These are phyloP conservation scores for Nicotiana paniculata DNA, from an alignment of 257 asterid species.

Conservation along the genomic window DNA sequence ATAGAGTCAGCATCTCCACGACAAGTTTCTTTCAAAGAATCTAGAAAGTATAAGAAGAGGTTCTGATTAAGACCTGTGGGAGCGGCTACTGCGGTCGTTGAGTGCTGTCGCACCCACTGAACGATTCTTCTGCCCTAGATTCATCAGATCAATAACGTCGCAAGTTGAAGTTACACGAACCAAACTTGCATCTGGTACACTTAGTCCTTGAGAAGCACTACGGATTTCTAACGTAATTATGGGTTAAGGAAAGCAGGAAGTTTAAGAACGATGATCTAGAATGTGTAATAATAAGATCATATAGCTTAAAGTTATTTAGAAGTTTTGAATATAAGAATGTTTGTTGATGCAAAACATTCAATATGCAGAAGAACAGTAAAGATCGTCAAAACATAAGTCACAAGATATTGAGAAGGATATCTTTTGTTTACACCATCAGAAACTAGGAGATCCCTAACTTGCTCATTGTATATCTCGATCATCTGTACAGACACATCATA, in stretches of 20 bases:
- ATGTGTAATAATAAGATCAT: background rate
- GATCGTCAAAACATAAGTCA: background rate
- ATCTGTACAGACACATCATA: slow-evolving; percentile 91
- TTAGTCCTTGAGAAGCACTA: slow-evolving; percentile 85
- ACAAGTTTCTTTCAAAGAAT: background rate
- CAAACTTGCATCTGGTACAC: slow-evolving; percentile 84
- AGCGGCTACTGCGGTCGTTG: slow-evolving; percentile 83
- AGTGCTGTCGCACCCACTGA: slow-evolving; percentile 93
- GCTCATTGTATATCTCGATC: slow-evolving; percentile 97
- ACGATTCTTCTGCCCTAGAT: slow-evolving; percentile 67
- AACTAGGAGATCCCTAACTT: slow-evolving; percentile 85
- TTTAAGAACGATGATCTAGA: background rate
- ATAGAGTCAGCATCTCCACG: slow-evolving; percentile 6
- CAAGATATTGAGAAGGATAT: slow-evolving; percentile 55
- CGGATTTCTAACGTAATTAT: slow-evolving; percentile 76
- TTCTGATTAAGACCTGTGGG: slow-evolving; percentile 59
- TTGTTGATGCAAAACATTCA: background rate
- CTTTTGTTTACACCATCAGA: slow-evolving; percentile 75
- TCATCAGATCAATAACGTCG: slow-evolving; percentile 92
- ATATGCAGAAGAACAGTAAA: background rate
- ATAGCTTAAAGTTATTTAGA: background rate
- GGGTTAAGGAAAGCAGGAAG: slow-evolving; percentile 40
- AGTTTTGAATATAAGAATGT: background rate
- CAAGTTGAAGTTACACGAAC: slow-evolving; percentile 64
- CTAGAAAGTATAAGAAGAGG: background rate